Evolutionary conservation across 169 alveolate genomes (phyloP).

Genomic region (Plasmodium yoelii): DNA sequence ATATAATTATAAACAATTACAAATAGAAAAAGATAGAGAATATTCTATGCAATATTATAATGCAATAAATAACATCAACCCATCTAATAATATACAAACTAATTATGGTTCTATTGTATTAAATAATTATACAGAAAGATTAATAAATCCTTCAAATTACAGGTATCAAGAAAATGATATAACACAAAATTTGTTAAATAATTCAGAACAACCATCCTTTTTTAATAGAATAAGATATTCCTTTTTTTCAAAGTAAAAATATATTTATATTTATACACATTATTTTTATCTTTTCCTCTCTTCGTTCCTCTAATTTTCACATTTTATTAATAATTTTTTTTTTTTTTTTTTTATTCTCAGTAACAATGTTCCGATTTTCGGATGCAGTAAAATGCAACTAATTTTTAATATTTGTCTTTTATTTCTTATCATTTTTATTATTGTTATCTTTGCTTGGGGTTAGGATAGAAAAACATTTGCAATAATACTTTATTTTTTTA

Average conservation of each 20-base stretch:
- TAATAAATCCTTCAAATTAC: constrained; percentile 39
- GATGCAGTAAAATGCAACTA: constrained; percentile 39
- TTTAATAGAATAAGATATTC: background rate
- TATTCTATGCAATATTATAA: constrained; percentile 62
- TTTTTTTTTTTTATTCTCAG: constrained; percentile 18
- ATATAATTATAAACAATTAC: constrained; percentile 49
- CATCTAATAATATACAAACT: constrained; percentile 6
- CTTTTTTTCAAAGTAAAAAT: constrained; percentile 45
- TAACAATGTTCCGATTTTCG: constrained; percentile 7
- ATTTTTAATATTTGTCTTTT: constrained; percentile 35
- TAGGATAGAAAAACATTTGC: background rate
- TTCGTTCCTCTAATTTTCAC: background rate
- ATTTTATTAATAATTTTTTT: background rate
- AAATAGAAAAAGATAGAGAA: constrained; percentile 70
- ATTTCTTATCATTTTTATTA: constrained; percentile 26
- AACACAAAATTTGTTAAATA: constrained; percentile 11
- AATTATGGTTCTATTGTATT: constrained; percentile 9
- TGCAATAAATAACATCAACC: constrained; percentile 40
- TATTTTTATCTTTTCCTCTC: background rate
- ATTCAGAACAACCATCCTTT: too few species aligned
- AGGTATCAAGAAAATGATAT: constrained; percentile 23
- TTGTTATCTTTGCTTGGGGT: constrained; percentile 15
- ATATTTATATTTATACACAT: background rate
- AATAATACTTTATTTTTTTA: background rate
- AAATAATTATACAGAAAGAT: constrained; percentile 64